These are phyloP conservation scores for Hydnomerulius pinastri DNA, from an alignment of 768 basidiomycete species.

Conservation along the genomic window DNA sequence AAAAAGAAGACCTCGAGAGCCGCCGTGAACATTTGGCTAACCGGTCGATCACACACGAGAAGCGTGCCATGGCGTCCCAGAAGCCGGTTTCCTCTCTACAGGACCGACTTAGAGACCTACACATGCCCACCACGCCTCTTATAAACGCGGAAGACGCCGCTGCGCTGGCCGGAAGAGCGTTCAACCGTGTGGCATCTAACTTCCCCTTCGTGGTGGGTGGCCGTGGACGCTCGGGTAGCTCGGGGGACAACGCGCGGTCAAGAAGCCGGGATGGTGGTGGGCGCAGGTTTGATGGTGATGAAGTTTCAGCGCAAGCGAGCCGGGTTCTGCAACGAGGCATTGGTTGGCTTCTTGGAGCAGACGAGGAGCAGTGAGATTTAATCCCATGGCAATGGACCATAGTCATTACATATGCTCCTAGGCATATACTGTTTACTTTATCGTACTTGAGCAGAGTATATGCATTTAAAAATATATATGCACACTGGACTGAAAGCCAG, in stretches of 20 bases:
- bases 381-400: not conserved
- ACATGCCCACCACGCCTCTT: conserved; percentile 68
- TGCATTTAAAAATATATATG: conserved; percentile 24
- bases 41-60: conserved; percentile 19
- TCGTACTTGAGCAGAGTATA: conserved; percentile 16
- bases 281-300: conserved; percentile 50
- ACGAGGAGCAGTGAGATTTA: conserved; percentile 42
- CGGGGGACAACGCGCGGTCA: conserved; percentile 25
- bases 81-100: conserved; percentile 56
- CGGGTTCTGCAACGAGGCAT: conserved; percentile 86
- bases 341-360: conserved; percentile 94
- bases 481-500: conserved; percentile 25
- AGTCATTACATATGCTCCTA: conserved; percentile 15
- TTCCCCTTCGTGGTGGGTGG: conserved; percentile 68
- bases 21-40: conserved; percentile 46
- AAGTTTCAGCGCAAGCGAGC: conserved; percentile 74
- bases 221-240: conserved; percentile 24
- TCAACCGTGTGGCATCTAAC: conserved; percentile 73
- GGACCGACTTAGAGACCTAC: conserved; percentile 63
- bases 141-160: conserved; percentile 77
- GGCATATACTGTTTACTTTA: conserved; percentile 19
- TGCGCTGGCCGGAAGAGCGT: conserved; percentile 76
- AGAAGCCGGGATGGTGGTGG: conserved; percentile 43
- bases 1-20: conserved; percentile 59
- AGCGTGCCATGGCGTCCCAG: conserved; percentile 24